phyloP scores from a whole-genome alignment of 345 rosid species.

The Eucalyptus grandis region DNA sequence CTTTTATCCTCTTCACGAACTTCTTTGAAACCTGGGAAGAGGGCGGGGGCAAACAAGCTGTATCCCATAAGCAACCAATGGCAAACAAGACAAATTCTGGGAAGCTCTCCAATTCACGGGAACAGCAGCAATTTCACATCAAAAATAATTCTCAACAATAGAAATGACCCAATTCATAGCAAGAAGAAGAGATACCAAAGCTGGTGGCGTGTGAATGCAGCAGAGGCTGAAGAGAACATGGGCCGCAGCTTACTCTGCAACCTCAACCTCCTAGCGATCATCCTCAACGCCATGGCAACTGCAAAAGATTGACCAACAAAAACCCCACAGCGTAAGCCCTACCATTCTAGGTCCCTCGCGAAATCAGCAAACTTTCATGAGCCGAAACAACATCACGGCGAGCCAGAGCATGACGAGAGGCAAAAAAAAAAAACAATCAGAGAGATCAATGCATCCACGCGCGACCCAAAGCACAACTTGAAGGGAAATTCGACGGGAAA shows the following conservation, averaged over 20 bases:
- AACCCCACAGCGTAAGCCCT: neutral
- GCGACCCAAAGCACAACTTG: neutral
- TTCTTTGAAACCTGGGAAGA: slow-evolving; percentile 64
- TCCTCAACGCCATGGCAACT: neutral
- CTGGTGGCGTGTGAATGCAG: slow-evolving; percentile 96
- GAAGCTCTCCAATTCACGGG: neutral
- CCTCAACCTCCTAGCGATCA: neutral
- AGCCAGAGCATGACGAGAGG: neutral
- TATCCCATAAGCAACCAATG: neutral
- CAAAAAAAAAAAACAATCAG: neutral
- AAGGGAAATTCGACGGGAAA: neutral
- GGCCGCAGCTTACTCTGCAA: neutral
- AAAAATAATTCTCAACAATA: neutral
- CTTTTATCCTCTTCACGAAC: slow-evolving; percentile 80
- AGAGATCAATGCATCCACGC: neutral
- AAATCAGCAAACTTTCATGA: neutral
- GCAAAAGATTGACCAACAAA: neutral
- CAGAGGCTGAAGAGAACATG: neutral
- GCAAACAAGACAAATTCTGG: neutral
- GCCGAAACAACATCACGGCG: neutral
- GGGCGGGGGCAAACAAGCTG: neutral
- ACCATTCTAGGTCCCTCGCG: neutral
- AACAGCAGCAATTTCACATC: neutral
- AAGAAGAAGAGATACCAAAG: slow-evolving; percentile 43
- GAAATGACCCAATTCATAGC: neutral